Base-by-base conservation (phyloP, 2,329 filamentous ascomycete species). In the Colletotrichum spinosum region DNA sequence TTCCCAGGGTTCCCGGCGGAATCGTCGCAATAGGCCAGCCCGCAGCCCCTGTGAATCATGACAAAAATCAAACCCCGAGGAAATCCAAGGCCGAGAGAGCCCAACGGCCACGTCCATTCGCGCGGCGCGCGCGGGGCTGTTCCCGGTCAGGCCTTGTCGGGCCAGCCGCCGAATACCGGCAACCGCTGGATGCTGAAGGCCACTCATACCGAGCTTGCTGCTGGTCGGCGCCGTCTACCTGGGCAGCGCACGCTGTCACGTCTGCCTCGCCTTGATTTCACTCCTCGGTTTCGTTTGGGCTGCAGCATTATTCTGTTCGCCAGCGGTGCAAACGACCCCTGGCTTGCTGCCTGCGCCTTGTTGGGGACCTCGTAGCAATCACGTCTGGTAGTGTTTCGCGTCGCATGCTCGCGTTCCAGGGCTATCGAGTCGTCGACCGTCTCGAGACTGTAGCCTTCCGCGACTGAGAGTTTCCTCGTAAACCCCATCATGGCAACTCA, bases 1-100 rank as follows among this genome's bases (percentile, higher is more conserved):
- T 69, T 11, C 37, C 55, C 41, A 72, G 41, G 42, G 69, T 70
- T 1, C 69, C 69, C 46, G 72, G 67, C 1, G 72, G 72, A 1
- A 75, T 69, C 5, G 70, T 74, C 12, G 70, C 73, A 15, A 71
- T 66, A 9, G 74, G 72, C 68, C 70, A 73, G 0, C 72, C 70
- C 34, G 74, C 65, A 41, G 61, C 65, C 17, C 70, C 56, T 48
- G 69, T 65, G 39, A 69, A 71, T 5, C 25, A 25, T 25, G 4
- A 25, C 25, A 25, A 25, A 25, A 25, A 25, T 25, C 38, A 56
- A 6, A 71, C 55, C 6, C 69, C 55, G 2, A 42, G 48, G 33
- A 67, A 69, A 42, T 72, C 72, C 9, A 71, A 70, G 6, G 64
- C 42, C 12, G 67, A 63, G 15, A 25, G 25, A 25, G 25, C 25